These are phyloP conservation scores for Rubroboletus pulcherrimus DNA, from an alignment of 768 basidiomycete species.

Conservation along the genomic window DNA sequence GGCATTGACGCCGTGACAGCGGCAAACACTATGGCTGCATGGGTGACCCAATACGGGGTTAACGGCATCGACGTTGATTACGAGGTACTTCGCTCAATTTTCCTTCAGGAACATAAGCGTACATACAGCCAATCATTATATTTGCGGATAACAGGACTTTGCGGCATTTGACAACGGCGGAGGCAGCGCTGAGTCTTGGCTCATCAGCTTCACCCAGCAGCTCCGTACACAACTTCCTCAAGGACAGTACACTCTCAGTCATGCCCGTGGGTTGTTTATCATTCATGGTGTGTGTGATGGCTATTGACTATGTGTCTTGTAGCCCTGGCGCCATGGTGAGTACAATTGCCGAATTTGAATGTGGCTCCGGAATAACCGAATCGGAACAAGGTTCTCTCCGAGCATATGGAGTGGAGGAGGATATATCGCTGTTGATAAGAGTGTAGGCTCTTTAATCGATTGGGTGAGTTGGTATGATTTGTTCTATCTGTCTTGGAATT, in stretches of 20 bases:
- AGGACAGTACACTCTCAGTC: slow-evolving; percentile 32
- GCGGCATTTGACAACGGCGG: slow-evolving; percentile 28
- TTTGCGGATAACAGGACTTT: slow-evolving; percentile 23
- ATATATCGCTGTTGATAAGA: slow-evolving; percentile 33
- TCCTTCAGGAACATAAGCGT: background rate
- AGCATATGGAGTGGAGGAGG: slow-evolving; percentile 26
- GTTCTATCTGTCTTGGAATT: too few species aligned
- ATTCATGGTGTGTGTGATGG: background rate
- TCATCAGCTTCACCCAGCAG: slow-evolving; percentile 29
- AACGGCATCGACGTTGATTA: slow-evolving; percentile 57
- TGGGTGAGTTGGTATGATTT: slow-evolving; percentile 31
- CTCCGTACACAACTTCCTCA: slow-evolving; percentile 31
- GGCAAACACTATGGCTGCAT: slow-evolving; percentile 43
- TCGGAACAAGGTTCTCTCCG: slow-evolving; percentile 17
- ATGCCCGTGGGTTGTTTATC: slow-evolving; percentile 29
- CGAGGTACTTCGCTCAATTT: slow-evolving; percentile 27
- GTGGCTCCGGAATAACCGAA: background rate
- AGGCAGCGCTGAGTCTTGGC: slow-evolving; percentile 38
- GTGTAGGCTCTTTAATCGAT: slow-evolving; percentile 43
- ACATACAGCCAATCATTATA: background rate
- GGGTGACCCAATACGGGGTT: slow-evolving; percentile 44
- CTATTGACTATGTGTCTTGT: background rate
- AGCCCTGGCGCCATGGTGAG: slow-evolving; percentile 22
- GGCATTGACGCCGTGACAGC: slow-evolving; percentile 36
- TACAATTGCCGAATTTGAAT: background rate